Percentiles rank a stretch among this genome's conserved stretches.
Evolutionary conservation across 176 grass and related monocot species (phyloP).

Genomic region (Dendrocalamus sinicus): DNA sequence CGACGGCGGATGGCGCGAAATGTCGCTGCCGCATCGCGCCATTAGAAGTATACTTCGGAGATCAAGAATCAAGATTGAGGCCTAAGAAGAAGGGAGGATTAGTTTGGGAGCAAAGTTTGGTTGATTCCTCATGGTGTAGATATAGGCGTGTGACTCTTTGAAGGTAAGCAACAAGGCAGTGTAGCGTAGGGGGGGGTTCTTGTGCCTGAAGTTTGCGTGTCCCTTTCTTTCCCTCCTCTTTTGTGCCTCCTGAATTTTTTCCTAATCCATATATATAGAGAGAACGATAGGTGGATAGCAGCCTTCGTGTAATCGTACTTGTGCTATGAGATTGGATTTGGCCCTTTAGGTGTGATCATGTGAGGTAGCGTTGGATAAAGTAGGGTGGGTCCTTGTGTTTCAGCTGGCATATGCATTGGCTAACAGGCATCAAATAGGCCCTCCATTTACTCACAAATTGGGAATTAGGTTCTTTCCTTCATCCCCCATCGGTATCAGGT

Average conservation of each 20-base stretch:
- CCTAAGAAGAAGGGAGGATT: background rate
- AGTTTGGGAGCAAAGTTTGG: background rate
- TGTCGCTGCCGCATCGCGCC: constrained; percentile 53
- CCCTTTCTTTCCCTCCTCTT: constrained; percentile 48
- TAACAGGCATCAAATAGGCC: background rate
- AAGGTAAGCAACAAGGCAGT: constrained; percentile 15
- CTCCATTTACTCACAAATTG: background rate
- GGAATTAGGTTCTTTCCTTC: background rate
- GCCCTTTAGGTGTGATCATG: constrained; percentile 58
- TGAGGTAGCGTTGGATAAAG: constrained; percentile 55
- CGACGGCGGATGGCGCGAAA: constrained; percentile 36
- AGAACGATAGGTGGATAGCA: constrained; percentile 41
- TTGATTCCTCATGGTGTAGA: constrained; percentile 1
- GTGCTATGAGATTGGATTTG: constrained; percentile 51
- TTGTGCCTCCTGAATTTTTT: constrained; percentile 41
- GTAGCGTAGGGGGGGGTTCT: background rate
- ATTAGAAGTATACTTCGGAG: constrained; percentile 8
- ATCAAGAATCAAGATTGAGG: background rate
- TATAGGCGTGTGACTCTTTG: background rate
- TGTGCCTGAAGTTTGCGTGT: constrained; percentile 42
- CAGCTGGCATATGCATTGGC: constrained; percentile 41
- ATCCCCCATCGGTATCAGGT: background rate
- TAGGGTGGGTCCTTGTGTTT: constrained; percentile 39
- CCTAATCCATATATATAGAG: constrained; percentile 65
- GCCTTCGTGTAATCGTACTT: constrained; percentile 47